Evolutionary conservation across 2,329 filamentous ascomycete genomes (phyloP), one percentile per base, ranked within the genome.

Genomic region (Aspergillus ustus): DNA sequence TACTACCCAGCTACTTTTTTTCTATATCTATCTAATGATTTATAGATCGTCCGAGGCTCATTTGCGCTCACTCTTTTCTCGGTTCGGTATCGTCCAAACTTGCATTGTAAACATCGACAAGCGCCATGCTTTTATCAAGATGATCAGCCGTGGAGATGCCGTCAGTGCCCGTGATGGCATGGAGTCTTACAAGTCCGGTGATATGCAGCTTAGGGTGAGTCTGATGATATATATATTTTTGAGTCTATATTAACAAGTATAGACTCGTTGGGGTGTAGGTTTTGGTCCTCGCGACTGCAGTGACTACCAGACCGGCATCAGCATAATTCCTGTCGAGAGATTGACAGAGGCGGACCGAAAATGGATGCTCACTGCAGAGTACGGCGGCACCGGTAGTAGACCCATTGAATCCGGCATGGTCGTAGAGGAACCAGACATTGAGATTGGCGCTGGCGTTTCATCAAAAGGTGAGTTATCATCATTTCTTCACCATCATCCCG

Each of bases 31-130:
- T 54, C 69, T 73, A 63, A 73, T 62, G n/a, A n/a, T 55, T 13
- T 45, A 28, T 65, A 91, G 89, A 43, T 89, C 87, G 61, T 89
- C 91, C 7, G 94, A 99, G 77, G 82, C 85, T 61, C 93, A 98
- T 75, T 84, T 99, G 57, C 89, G 93, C 57, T 81, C 81, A 54
- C 88, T 96, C 49, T 99, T 99, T 77, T 84, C 82, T 71, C 88
- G 88, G 50, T 97, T 89, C 73, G 95, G 95, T 62, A 83, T 89
- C 57, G 95, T 99, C 4, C 95, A 99, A 78, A 97, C 94, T 1
- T 98, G 94, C 78, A 99, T 99, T 67, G 93, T 97, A 68, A 98
- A 99, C 80, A 91, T 92, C 72, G 95, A 99, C 73, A 99, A 98
- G 81, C 91, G 95, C 19, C 95, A 99, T 77, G 95, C 95, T 6